Base-by-base conservation (phyloP, 352 stramenopile species). In the Blastocystis sp. region DNA sequence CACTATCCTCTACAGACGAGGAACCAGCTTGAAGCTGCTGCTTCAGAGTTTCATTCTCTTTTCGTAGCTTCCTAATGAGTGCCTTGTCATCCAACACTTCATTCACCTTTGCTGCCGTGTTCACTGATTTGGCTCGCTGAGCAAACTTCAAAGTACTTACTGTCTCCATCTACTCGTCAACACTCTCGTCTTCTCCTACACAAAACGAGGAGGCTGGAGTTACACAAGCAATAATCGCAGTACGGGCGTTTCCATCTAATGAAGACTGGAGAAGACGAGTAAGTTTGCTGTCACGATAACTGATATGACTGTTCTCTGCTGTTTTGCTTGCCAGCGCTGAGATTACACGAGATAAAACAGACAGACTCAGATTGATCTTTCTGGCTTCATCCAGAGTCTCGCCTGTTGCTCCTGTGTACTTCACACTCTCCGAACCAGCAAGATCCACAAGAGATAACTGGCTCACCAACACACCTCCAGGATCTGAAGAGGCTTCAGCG, bases 231-330 rank as follows among this genome's bases (percentile, higher is more conserved):
- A 98, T 93, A 61, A 98, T 93, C n/a, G 95, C 94, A 89, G 98
- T 98, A 54, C 94, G 92, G 49, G 95, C 94, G 89, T 98, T 96
- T 9, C 95, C 95, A 27, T 93, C 94, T 14, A 99, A 90, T 14
- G 94, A 96, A 4, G 95, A 94, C 90, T 98, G 95, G 1, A 99
- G 89, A 88, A 99, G 96, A 21, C 95, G 92, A 54, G 96, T 99
- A 75, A 99, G 89, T 90, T 98, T 98, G 1, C 93, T 97, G 90
- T 99, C 97, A 74, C 96, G 93, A 89, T 97, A 99, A 88, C 96
- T 97, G 51, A 98, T 90, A 86, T 98, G 94, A 29, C 67, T 89
- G 49, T 89, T 81, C 88, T 89, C 90, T 77, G 90, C 90, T 24
- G 52, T 49, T n/a, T 49, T 66, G 16, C 24, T 86, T 19, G 71